Evolutionary conservation across 2,329 filamentous ascomycete genomes (phyloP), one percentile per base, ranked within the genome.

Genomic region (Dactylellina haptotyla): DNA sequence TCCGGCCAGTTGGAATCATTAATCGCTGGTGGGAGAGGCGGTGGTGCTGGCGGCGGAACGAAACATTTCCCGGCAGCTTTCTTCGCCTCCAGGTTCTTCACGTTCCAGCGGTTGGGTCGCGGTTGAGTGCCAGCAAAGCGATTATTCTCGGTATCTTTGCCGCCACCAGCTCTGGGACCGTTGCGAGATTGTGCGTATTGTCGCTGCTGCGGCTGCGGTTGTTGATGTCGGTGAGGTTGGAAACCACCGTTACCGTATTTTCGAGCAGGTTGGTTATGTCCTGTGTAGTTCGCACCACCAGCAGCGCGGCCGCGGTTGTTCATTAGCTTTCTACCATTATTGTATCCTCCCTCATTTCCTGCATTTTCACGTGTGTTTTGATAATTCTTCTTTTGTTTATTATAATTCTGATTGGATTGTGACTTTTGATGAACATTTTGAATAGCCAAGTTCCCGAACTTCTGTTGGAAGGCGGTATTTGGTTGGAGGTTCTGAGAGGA

Each of bases 1-100:
- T 58, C 66, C 37, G 58, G 66, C 66, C 58, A 72, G 20, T 45
- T 51, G 4, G 41, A 34, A 18, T 58, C 66, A n/a, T 57, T 46
- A 4, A 72, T 64, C 26, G 51, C 43, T 25, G 30, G 45, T 16
- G 50, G 51, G 28, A 59, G 66, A 32, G 57, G 32, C 10, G 43
- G 30, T n/a, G 53, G 16, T 32, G 12, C 4, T 32, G 25, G 12
- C 1, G 3, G 16, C 23, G 9, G 8, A n/a, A 14, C 10, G 30
- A 23, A 20, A 18, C n/a, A 16, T 28, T 28, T 3, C 20, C 8
- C 23, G 41, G 4, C 37, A 2, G 12, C 6, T 28, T 10, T 25
- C 28, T 18, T 20, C 10, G 30, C 37, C 10, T 25, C 32, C 16
- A 45, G 26, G 1, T n/a, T 32, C n/a, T 2, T 34, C 18, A 41